phyloP scores from a whole-genome alignment of 2,329 filamentous ascomycete genomes.

The Graphium sp. region DNA sequence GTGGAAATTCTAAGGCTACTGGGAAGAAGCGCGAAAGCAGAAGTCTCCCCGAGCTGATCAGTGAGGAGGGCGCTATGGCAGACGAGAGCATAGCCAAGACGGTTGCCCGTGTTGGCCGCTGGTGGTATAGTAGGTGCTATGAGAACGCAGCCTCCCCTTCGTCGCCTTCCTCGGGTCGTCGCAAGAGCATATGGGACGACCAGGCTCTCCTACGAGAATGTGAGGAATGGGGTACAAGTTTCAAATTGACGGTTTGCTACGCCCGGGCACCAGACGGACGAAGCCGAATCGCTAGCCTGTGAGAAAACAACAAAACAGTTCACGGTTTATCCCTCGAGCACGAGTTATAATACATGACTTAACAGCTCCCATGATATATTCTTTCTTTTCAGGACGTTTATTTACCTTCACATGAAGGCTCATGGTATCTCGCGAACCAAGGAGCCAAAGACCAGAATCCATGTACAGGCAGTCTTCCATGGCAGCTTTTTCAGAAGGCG shows the following conservation, averaged over 20 bases:
- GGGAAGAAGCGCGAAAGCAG: slow-evolving; percentile 24
- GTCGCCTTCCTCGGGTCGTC: slow-evolving; percentile 18
- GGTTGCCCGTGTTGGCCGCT: slow-evolving; percentile 78
- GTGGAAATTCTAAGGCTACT: slow-evolving; percentile 3
- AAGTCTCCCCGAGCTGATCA: slow-evolving; percentile 55
- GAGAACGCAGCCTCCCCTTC: slow-evolving; percentile 43
- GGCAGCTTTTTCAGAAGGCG: too few relatives aligned
- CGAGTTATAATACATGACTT: too few relatives aligned
- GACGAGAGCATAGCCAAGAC: slow-evolving; percentile 85
- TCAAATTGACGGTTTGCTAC: slow-evolving; percentile 83
- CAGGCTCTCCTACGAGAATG: slow-evolving; percentile 64
- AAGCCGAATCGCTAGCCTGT: slow-evolving; percentile 5
- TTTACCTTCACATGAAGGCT: too few relatives aligned
- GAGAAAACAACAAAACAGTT: slow-evolving; percentile 1
- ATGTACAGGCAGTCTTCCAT: too few relatives aligned
- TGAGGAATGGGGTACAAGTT: slow-evolving; percentile 68
- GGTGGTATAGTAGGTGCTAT: slow-evolving; percentile 95
- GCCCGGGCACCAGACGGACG: slow-evolving; percentile 54
- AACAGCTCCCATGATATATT: too few relatives aligned
- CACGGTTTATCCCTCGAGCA: too few relatives aligned
- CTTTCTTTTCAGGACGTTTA: too few relatives aligned
- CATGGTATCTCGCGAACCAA: too few relatives aligned
- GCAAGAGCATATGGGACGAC: slow-evolving; percentile 60
- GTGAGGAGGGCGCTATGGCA: slow-evolving; percentile 48
- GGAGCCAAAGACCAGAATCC: too few relatives aligned